Percentiles rank a stretch among this genome's conserved stretches.
These are phyloP conservation scores for Lasiodiplodia sp. DNA, from an alignment of 2,329 filamentous ascomycete genomes.

Conservation along the genomic window DNA sequence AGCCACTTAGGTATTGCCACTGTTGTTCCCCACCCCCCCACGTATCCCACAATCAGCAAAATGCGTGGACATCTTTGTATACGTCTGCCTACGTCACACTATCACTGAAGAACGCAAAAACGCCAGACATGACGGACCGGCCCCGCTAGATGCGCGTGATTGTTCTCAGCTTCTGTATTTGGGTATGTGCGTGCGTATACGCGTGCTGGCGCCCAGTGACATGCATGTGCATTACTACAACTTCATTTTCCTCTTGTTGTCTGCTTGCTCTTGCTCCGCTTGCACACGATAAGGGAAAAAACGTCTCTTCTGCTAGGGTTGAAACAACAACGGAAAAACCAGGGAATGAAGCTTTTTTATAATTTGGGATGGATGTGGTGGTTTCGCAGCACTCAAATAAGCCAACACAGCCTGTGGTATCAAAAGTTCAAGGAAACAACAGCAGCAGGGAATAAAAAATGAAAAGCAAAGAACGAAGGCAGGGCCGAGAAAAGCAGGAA, in stretches of 20 bases:
- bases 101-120: background rate
- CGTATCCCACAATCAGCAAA: background rate
- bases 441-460: background rate
- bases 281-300: background rate
- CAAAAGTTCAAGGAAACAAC: conserved; percentile 27
- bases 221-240: conserved; percentile 28
- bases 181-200: background rate
- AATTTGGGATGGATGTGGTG: conserved; percentile 27
- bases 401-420: conserved; percentile 32
- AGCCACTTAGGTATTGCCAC: background rate
- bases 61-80: background rate
- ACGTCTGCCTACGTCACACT: background rate
- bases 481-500: conserved; percentile 21
- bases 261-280: conserved; percentile 5
- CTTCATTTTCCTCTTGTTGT: conserved; percentile 4
- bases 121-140: background rate
- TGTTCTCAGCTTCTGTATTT: conserved; percentile 16
- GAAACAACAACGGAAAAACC: conserved; percentile 3
- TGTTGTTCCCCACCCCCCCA: background rate
- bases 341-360: conserved; percentile 28
- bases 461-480: conserved; percentile 8
- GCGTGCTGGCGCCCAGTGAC: conserved; percentile 11
- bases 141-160: too few species aligned
- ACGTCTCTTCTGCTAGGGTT: conserved; percentile 2
- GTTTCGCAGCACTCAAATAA: conserved; percentile 30